Base-by-base conservation (phyloP, 148 eudicot species). In the Amaranthus palmeri region DNA sequence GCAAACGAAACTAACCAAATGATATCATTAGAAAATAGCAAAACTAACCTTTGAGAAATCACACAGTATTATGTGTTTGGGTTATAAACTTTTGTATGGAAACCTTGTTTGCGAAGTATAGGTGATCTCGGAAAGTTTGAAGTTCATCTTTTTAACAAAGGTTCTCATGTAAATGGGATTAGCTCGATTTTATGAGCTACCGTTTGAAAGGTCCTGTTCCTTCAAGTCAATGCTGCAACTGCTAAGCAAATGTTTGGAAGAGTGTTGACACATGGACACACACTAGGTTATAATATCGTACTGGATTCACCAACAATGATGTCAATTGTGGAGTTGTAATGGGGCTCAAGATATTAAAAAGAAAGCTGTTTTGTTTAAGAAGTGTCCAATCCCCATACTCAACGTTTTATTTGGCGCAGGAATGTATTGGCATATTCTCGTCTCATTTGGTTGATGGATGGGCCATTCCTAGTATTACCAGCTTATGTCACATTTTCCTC, bases 321-420 rank as follows among this genome's bases (percentile, higher is more conserved):
- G 53, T 60, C 71, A 53, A 56, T 50, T 77, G 70, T 74, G 64
- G 82, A 65, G 71, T 9, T 74, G 13, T 61, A 63, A 72, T 58
- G 81, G 77, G 74, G 60, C 64, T 63, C 58, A 43, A 73, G 69
- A 68, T 67, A 55, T 62, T 68, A 49, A 57, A 51, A 59, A 65
- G 41, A 72, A 67, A 67, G 47, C 45, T 65, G 36, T 80, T 74
- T 69, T 78, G 68, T 72, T 77, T 82, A 72, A 71, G 58, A 64
- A 75, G 84, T 80, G 69, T 83, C 73, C 55, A 72, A 81, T 83
- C 86, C 86, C 86, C 77, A 53, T 86, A 72, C 85, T 89, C 92
- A 89, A 83, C 75, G 75, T 74, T 79, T 86, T 84, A 84, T 86
- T 92, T 92, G 89, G 73, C 91, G 97, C 96, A 89, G 97, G 97